Evolutionary conservation across 306 rosid genomes (phyloP).

Genomic region (Sphenostylis stenocarpa): DNA sequence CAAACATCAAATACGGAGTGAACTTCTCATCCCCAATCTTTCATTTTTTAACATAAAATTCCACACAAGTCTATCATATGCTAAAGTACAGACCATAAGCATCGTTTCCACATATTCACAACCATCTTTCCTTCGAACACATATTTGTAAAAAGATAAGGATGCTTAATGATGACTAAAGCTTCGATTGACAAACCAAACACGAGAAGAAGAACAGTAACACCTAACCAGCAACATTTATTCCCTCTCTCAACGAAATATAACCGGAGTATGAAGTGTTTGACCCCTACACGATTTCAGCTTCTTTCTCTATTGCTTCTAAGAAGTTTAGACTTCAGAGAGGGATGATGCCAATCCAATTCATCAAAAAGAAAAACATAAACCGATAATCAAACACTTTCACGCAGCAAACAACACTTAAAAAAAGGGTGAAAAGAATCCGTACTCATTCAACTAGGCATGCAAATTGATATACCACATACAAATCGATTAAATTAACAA

Average conservation of each 20-base stretch:
- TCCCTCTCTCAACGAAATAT: background rate
- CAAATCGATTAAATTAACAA: background rate
- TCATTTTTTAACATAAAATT: background rate
- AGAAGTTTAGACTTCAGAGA: background rate
- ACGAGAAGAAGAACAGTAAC: background rate
- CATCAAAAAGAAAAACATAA: background rate
- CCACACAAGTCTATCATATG: background rate
- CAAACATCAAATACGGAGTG: background rate
- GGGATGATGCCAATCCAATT: background rate
- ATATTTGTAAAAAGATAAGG: background rate
- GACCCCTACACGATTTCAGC: background rate
- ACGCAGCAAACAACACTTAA: background rate
- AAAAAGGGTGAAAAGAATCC: background rate
- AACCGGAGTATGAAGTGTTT: background rate
- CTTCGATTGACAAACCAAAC: background rate
- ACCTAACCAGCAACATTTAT: background rate
- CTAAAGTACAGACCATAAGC: background rate
- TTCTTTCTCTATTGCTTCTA: background rate
- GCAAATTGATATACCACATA: constrained; percentile 7
- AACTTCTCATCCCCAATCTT: background rate
- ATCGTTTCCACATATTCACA: constrained; percentile 3
- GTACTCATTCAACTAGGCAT: constrained; percentile 1
- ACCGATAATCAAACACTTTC: background rate
- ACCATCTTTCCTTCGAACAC: background rate
- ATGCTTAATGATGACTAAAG: background rate